Conservation (phyloP, 192 early-diverging fungal species). For the Mortierella claussenii region DNA sequence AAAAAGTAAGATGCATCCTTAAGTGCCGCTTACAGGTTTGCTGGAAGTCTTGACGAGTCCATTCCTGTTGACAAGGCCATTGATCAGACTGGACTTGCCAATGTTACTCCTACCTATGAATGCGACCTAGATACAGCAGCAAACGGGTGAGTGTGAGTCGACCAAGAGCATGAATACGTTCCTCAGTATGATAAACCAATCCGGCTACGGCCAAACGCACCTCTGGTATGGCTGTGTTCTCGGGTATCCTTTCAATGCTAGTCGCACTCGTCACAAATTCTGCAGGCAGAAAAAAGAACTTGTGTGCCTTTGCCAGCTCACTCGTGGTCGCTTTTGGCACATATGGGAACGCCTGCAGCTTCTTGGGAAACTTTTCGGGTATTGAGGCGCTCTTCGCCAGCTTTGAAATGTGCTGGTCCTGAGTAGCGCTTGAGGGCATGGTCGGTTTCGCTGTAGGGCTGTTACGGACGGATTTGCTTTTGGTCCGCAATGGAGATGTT, state of each 20-base stretch:
- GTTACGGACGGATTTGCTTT: too few species aligned
- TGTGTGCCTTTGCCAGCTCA: slow-evolving; percentile 45
- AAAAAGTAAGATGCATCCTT: not conserved
- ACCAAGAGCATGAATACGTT: too few species aligned
- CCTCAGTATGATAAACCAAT: too few species aligned
- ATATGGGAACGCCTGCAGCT: slow-evolving; percentile 44
- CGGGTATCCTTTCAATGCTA: slow-evolving; percentile 35
- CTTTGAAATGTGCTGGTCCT: not conserved
- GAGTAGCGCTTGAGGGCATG: not conserved
- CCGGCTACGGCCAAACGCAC: too few species aligned
- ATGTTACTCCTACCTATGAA: slow-evolving; percentile 69
- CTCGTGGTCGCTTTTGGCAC: slow-evolving; percentile 36
- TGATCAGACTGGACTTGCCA: slow-evolving; percentile 69
- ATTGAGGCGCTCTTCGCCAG: too few species aligned
- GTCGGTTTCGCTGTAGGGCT: too few species aligned
- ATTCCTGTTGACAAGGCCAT: slow-evolving; percentile 58
- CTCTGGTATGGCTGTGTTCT: slow-evolving; percentile 47
- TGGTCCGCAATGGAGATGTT: too few species aligned
- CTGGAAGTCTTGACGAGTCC: slow-evolving; percentile 63
- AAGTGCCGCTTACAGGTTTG: slow-evolving; percentile 56
- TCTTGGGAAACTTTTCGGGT: slow-evolving; percentile 38
- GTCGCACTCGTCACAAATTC: slow-evolving; percentile 48
- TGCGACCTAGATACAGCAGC: too few species aligned
- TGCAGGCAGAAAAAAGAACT: slow-evolving; percentile 44
- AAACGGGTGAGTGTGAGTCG: too few species aligned